These are phyloP conservation scores for Apiospora malaysiana DNA, from an alignment of 2,329 filamentous ascomycete genomes.

Conservation along the genomic window DNA sequence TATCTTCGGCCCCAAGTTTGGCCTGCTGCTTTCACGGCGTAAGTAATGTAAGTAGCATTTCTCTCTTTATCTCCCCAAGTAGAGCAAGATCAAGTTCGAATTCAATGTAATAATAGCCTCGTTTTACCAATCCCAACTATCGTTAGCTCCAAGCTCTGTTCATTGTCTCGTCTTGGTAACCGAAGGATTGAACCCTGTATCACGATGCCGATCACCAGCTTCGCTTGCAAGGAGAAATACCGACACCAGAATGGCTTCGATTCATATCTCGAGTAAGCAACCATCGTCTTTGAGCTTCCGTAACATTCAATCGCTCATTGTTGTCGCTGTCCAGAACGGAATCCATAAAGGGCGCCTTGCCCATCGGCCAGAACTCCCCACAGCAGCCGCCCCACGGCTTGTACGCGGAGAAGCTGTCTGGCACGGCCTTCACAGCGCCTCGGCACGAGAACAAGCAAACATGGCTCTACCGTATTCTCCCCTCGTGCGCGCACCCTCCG, in stretches of 20 bases:
- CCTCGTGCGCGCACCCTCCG: constrained; percentile 56
- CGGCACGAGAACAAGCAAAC: constrained; percentile 63
- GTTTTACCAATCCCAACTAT: not conserved
- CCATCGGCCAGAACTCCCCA: constrained; percentile 72
- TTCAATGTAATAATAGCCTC: not conserved
- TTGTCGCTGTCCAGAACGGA: constrained; percentile 55
- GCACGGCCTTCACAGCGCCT: constrained; percentile 65
- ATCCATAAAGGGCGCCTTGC: constrained; percentile 69
- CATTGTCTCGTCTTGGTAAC: not conserved
- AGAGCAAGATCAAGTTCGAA: not conserved
- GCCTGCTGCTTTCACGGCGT: not conserved
- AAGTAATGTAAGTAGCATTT: not conserved
- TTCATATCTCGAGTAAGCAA: constrained; percentile 69
- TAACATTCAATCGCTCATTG: not conserved
- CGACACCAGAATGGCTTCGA: constrained; percentile 73
- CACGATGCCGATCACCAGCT: constrained; percentile 43
- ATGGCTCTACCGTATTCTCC: constrained; percentile 66
- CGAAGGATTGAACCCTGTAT: not conserved
- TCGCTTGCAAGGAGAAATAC: constrained; percentile 54
- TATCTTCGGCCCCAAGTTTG: constrained; percentile 6
- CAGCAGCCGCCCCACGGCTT: constrained; percentile 73
- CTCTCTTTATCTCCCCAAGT: too few species aligned
- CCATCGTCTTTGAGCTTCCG: not conserved
- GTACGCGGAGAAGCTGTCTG: constrained; percentile 71
- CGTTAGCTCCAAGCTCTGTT: not conserved